These are phyloP conservation scores for Tricholomella constricta DNA, from an alignment of 768 basidiomycete species.

Conservation along the genomic window DNA sequence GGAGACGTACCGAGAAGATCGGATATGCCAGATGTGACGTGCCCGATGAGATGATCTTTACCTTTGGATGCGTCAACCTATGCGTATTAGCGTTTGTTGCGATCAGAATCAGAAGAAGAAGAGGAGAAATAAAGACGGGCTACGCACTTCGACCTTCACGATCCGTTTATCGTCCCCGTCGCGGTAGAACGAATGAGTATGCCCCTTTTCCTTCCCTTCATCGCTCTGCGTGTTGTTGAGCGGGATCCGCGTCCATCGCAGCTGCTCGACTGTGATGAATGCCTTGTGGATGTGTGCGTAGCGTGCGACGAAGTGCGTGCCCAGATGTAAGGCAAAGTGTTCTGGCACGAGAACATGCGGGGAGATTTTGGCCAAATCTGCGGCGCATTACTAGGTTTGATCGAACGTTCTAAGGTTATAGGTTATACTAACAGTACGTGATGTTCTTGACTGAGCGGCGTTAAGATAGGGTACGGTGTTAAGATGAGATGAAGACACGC, in stretches of 20 bases:
- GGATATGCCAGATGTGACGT: conserved; percentile 67
- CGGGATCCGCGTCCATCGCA: conserved; percentile 82
- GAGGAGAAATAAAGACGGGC: no score
- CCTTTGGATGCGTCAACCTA: conserved; percentile 34
- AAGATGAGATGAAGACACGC: conserved; percentile 32
- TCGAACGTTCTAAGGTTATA: no score
- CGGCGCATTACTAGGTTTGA: not conserved
- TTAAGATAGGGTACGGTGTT: not conserved
- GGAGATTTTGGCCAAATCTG: conserved; percentile 86
- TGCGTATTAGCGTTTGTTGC: no score
- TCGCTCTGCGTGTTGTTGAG: conserved; percentile 42
- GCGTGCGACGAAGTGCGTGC: conserved; percentile 76
- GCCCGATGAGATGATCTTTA: conserved; percentile 62
- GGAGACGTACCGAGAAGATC: conserved; percentile 72
- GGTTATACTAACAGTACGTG: conserved; percentile 50
- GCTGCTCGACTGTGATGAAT: conserved; percentile 71
- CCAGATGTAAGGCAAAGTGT: conserved; percentile 86
- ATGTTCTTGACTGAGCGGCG: conserved; percentile 61
- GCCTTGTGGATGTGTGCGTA: conserved; percentile 77
- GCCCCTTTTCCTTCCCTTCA: conserved; percentile 40
- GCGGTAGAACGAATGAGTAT: conserved; percentile 81
- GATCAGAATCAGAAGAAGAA: not conserved
- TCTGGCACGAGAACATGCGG: conserved; percentile 85
- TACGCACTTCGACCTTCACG: conserved; percentile 56
- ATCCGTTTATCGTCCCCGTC: conserved; percentile 90